phyloP scores from a whole-genome alignment of 1,284 basidiomycete genomes.

The Inonotus hispidus region DNA sequence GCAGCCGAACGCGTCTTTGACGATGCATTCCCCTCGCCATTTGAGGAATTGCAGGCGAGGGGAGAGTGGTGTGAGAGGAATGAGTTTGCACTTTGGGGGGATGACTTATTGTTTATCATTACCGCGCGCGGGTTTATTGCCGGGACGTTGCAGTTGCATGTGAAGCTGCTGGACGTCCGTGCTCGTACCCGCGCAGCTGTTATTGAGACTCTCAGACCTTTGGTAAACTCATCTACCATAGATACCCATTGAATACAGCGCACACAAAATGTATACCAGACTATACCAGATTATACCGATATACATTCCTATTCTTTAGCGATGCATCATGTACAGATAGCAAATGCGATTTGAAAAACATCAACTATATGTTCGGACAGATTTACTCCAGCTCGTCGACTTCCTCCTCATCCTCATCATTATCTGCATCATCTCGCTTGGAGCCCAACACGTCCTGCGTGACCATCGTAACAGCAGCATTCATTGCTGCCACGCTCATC shows the following conservation, averaged over 20 bases:
- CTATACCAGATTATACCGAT: background rate
- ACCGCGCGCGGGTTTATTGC: slow-evolving; percentile 18
- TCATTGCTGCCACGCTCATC: slow-evolving; percentile 60
- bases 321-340: background rate
- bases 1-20: slow-evolving; percentile 16
- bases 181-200: slow-evolving; percentile 18
- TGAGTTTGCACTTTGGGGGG: slow-evolving; percentile 20
- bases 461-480: slow-evolving; percentile 58
- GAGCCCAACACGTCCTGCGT: slow-evolving; percentile 43
- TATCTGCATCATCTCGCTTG: slow-evolving; percentile 23
- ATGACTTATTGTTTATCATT: slow-evolving; percentile 20
- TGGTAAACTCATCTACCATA: background rate
- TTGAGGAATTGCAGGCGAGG: slow-evolving; percentile 6
- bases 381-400: slow-evolving; percentile 18
- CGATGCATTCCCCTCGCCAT: slow-evolving; percentile 13
- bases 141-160: slow-evolving; percentile 19
- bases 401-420: slow-evolving; percentile 31
- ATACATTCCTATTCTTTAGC: background rate
- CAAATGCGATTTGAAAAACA: background rate
- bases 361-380: background rate
- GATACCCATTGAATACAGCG: background rate
- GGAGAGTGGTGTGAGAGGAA: slow-evolving; percentile 15
- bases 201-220: slow-evolving; percentile 16
- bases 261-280: background rate
- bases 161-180: slow-evolving; percentile 19